Evolutionary conservation across 441 rosid genomes (phyloP).

Genomic region (Syzygium syzygioides): DNA sequence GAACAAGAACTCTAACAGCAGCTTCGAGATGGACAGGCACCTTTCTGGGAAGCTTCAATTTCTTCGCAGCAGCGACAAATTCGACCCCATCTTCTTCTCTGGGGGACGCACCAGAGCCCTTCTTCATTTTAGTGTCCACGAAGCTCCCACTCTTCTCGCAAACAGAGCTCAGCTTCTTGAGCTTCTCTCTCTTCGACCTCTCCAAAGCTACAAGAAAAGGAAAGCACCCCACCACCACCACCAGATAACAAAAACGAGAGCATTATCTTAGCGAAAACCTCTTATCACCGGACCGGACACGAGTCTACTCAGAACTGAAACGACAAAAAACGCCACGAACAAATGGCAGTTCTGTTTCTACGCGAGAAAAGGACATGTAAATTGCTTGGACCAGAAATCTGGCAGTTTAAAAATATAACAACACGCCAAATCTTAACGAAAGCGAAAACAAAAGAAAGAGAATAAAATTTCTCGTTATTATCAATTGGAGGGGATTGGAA

Average conservation of each 20-base stretch:
- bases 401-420: neutral
- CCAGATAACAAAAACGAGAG: conserved; percentile 11
- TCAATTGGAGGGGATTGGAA: conserved; percentile 5
- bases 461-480: neutral
- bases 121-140: conserved; percentile 24
- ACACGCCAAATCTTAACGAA: neutral
- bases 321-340: conserved; percentile 20
- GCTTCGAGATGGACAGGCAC: conserved; percentile 22
- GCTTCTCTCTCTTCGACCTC: conserved; percentile 49
- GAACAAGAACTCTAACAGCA: neutral
- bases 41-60: conserved; percentile 51
- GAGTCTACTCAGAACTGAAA: conserved; percentile 18
- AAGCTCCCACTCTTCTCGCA: conserved; percentile 24
- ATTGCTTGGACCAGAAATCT: neutral
- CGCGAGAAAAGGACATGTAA: neutral
- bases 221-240: conserved; percentile 20
- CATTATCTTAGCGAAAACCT: conserved; percentile 19
- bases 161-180: conserved; percentile 46
- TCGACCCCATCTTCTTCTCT: conserved; percentile 25
- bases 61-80: conserved; percentile 22
- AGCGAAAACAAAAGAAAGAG: neutral
- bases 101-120: conserved; percentile 25
- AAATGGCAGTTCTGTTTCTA: conserved; percentile 22
- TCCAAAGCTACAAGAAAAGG: conserved; percentile 25
- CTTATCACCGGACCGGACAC: conserved; percentile 15